Percentiles rank a stretch among this genome's conserved stretches.
Conservation (phyloP, 805 yeast species). For the Priceomyces castillae region DNA sequence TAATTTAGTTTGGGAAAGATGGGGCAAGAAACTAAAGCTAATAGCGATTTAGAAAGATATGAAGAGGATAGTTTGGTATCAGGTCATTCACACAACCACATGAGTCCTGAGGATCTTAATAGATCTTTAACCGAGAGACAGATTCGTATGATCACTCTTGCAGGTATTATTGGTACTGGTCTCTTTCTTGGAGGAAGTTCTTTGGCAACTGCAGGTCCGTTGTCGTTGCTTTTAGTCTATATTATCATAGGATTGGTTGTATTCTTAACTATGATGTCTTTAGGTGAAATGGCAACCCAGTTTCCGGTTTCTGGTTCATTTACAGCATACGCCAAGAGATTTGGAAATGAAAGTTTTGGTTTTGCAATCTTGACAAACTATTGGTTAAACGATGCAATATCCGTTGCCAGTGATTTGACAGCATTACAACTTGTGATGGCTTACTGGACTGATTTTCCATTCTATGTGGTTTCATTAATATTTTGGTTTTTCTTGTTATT, state of each 20-base stretch:
- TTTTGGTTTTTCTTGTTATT: constrained; percentile 51
- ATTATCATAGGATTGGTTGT: constrained; percentile 42
- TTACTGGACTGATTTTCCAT: constrained; percentile 50
- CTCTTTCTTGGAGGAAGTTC: constrained; percentile 31
- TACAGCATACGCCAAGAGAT: constrained; percentile 47
- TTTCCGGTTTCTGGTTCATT: constrained; percentile 57
- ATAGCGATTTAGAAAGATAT: neutral
- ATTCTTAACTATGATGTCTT: constrained; percentile 49
- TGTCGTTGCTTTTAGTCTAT: constrained; percentile 32
- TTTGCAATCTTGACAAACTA: constrained; percentile 50
- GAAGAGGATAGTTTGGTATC: neutral
- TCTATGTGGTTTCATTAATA: constrained; percentile 50
- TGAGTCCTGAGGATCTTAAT: constrained; percentile 17
- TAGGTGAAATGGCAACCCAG: constrained; percentile 57
- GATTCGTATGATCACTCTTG: constrained; percentile 35
- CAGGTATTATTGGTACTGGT: constrained; percentile 38
- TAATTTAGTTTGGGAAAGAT: neutral
- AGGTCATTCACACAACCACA: neutral
- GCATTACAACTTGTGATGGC: constrained; percentile 45
- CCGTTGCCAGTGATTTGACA: constrained; percentile 47
- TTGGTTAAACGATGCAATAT: constrained; percentile 51
- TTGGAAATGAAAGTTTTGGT: constrained; percentile 50
- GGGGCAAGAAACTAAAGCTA: neutral
- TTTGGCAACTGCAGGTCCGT: constrained; percentile 33
- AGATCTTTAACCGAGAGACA: constrained; percentile 24